Evolutionary conservation across 2,329 filamentous ascomycete species (phyloP), one percentile per base, ranked within the genome.

Genomic region (Biscogniauxia marginata): DNA sequence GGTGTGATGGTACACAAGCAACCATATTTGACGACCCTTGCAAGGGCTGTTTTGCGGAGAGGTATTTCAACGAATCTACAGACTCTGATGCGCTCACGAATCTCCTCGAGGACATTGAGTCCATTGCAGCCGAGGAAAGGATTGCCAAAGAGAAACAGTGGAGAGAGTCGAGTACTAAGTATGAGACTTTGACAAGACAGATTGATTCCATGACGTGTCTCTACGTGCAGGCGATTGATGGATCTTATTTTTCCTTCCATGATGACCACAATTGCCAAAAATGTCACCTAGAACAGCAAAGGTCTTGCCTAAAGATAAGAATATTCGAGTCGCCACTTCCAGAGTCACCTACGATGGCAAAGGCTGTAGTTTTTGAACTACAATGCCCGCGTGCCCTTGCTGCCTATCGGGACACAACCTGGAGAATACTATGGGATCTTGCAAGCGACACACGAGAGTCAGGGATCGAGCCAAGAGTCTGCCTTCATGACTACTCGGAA

Each of bases 11-110:
- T 3, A 34, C 55, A 0, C 60, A 62, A 1, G 71, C 62, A 13
- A 82, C 78, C 0, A 77, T 86, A 0, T 80, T 86, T 22, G 73
- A 75, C 11, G 71, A 75, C 49, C 79, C 77, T 0, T 54, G 53
- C 0, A 61, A 65, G 46, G 75, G 69, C 19, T 84, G 70, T 53
- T 80, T 84, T 54, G 78, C 80, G 0, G 75, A 75, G 1, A 63
- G 68, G 1, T 86, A 76, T 52, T 80, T 79, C 30, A 67, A 79
- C 2, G 61, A 69, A 7, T 74, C 70, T 18, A 55, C 65, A 0
- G 54, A 60, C 8, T 63, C 66, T 2, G 61, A 52, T 0, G 58
- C 60, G 43, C 60, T 71, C 4, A 34, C 45, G 24, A 13, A 30
- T 20, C 48, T 60, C 0, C 21, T 63, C 1, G 20, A 49, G 3